Evolutionary conservation across 1,139 yeast genomes (phyloP), one percentile per base, ranked within the genome.

Genomic region (Torulaspora globosa): DNA sequence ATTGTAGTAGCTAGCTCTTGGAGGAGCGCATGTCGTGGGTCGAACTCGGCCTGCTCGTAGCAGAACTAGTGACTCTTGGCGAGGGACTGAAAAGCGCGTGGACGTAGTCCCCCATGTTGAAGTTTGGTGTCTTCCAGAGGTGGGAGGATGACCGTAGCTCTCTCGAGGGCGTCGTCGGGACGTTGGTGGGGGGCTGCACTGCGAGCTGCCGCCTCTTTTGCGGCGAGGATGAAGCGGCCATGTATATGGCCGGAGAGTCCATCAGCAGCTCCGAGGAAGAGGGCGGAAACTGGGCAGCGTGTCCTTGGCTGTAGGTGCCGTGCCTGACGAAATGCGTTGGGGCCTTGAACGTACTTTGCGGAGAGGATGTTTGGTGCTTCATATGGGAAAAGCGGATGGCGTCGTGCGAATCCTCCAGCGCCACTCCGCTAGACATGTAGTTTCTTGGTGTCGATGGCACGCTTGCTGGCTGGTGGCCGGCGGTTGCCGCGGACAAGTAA

Each of bases 1-100:
- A 19, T 26, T 19, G 18, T 26, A 23, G 14, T 33, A n/a, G 26
- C 19, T 26, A 39, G 40, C 31, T 35, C 37, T 24, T 43, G 43
- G 36, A 12, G 7, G 24, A 15, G 5, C 42, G 29, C 27, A 24
- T 8, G 7, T 37, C 41, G 11, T 37, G 41, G 12, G 35, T 32
- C 14, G 41, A 29, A 10, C 29, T 28, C 7, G 41, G 41, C 34
- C 41, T 30, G 14, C 39, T 35, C 2, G 40, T 15, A n/a, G 36
- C 38, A 5, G 41, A 14, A 30, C 39, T 47, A 23, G 39, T 41
- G 33, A 59, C 54, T 21, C 62, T 56, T 16, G 68, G 68, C 10
- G 67, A 63, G n/a, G 68, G 68, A 44, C 66, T 61, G 52, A 64
- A 64, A n/a, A 64, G 50, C 32, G 56, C 62, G 46, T 62, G 67